Evolutionary conservation across 2,329 filamentous ascomycete species (phyloP), one percentile per base, ranked within the genome.

Genomic region (Nigrograna mackinnonii): DNA sequence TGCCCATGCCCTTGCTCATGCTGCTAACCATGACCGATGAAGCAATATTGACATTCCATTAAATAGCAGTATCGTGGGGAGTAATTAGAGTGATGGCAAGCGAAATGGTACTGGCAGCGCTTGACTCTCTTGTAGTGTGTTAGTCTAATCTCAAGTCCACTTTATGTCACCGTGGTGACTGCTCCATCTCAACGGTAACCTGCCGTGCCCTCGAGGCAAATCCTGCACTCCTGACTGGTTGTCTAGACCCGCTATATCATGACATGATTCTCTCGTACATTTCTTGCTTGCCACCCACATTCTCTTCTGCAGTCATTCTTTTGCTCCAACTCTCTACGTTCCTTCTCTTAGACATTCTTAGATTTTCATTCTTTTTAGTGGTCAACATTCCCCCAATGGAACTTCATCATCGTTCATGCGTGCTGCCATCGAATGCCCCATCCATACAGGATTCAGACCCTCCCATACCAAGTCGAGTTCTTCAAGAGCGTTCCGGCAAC

Each of bases 301-400:
- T 65, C 58, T 54, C 52, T 57, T 49, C 34, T 52, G 50, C 54
- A 70, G 68, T 71, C 70, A 70, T 69, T 74, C 69, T 62, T 70
- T 74, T 64, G 59, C 63, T 66, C 67, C 64, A 68, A 64, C 65
- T 65, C 62, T 65, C 52, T 60, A 71, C 67, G 64, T 68, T 74
- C 70, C 59, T 71, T 71, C 50, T 47, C 42, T 57, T 59, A 70
- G 54, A 66, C 67, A 72, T 73, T 73, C 67, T 72, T 70, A 65
- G 50, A 52, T 55, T 52, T 60, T 50, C 52, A 55, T 61, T 58
- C 49, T 58, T 55, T 60, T 60, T 49, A 47, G 39, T 35, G 46
- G 37, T 37, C 21, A 43, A 41, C 47, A 54, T 59, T 54, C 49
- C 55, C 61, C 49, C 43, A 50, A 66, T 72, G 65, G 60, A 62